Percentiles rank a stretch among this genome's conserved stretches.
Evolutionary conservation across 805 yeast species (phyloP).

Genomic region (Candida orba): DNA sequence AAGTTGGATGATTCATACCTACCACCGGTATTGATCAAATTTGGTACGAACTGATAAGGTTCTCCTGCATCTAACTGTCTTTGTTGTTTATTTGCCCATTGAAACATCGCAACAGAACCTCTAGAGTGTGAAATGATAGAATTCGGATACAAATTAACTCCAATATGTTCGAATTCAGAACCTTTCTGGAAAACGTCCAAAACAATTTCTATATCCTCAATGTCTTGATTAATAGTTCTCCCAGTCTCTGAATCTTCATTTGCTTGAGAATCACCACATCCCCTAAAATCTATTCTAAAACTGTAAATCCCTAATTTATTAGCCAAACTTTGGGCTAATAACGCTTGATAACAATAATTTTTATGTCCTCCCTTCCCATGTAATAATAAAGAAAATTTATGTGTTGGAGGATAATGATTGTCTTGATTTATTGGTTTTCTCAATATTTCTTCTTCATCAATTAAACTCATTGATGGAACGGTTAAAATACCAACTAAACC

Average conservation of each 20-base stretch:
- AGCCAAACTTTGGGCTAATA: conserved; percentile 55
- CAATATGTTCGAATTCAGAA: conserved; percentile 22
- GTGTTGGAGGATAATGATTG: conserved; percentile 30
- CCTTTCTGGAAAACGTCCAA: conserved; percentile 26
- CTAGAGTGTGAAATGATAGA: conserved; percentile 74
- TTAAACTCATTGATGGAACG: conserved; percentile 24
- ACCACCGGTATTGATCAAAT: conserved; percentile 65
- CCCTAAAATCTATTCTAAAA: conserved; percentile 78
- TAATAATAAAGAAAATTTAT: conserved; percentile 50
- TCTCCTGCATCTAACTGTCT: conserved; percentile 26
- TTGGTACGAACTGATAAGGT: conserved; percentile 45
- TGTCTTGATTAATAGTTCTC: conserved; percentile 55
- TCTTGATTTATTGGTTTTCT: conserved; percentile 6
- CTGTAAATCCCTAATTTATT: conserved; percentile 52
- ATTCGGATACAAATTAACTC: conserved; percentile 39
- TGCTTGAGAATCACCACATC: conserved; percentile 71
- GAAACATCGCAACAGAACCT: conserved; percentile 68
- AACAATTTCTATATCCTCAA: conserved; percentile 55
- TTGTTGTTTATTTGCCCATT: conserved; percentile 53
- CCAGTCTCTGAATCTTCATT: conserved; percentile 31
- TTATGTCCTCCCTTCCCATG: conserved; percentile 89
- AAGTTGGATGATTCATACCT: conserved; percentile 38
- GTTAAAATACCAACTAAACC: conserved; percentile 33
- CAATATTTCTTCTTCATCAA: conserved; percentile 15
- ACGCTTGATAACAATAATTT: conserved; percentile 65